These are phyloP conservation scores for Paulownia fortunei DNA, from an alignment of 257 asterid genomes.

Conservation along the genomic window DNA sequence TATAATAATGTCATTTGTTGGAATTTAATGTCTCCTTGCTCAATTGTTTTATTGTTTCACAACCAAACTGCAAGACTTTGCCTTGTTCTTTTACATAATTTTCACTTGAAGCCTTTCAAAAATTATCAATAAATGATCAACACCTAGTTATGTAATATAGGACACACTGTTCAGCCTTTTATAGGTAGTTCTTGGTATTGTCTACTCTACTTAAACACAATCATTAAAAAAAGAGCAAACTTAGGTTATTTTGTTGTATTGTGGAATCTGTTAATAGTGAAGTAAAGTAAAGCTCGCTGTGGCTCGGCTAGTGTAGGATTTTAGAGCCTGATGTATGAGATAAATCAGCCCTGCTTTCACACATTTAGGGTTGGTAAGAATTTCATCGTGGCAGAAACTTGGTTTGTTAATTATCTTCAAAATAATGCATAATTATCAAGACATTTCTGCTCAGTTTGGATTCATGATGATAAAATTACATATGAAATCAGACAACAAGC, in stretches of 20 bases:
- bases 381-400: background rate
- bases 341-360: no score
- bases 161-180: background rate
- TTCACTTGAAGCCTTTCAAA: no score
- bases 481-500: no score
- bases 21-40: background rate
- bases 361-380: no score
- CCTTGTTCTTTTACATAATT: no score
- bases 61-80: background rate
- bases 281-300: no score
- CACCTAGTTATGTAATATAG: background rate
- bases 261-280: no score
- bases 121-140: no score
- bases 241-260: no score
- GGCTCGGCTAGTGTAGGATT: no score
- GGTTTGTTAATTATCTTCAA: background rate
- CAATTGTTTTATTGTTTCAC: background rate
- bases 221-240: background rate
- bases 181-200: background rate
- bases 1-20: slow-evolving; percentile 5
- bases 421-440: background rate
- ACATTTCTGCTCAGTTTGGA: background rate
- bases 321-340: no score
- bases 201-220: background rate
- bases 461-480: background rate